A percentile compares a stretch with the other conserved stretches of the same genome.
These are phyloP conservation scores for Phytophthora lateralis DNA, from an alignment of 352 stramenopile species.

Conservation along the genomic window DNA sequence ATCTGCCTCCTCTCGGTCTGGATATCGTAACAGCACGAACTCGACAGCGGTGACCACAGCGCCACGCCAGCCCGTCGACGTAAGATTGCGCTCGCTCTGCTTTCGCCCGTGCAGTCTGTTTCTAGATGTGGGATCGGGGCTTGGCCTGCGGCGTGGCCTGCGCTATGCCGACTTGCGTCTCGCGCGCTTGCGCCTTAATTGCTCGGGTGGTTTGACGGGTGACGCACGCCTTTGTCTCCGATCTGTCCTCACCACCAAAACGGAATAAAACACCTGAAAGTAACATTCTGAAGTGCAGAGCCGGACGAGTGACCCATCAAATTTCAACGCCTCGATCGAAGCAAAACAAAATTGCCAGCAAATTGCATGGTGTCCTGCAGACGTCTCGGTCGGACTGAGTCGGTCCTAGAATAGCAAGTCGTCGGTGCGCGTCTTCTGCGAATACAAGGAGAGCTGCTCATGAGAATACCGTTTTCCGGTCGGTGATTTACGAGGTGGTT, in stretches of 20 bases:
- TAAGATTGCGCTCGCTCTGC: neutral
- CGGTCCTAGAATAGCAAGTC: neutral
- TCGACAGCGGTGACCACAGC: neutral
- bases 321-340: constrained; percentile 6
- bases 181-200: neutral
- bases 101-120: neutral
- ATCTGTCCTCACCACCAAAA: constrained; percentile 23
- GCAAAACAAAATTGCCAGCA: neutral
- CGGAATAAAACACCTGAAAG: constrained; percentile 19
- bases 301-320: constrained; percentile 22
- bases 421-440: neutral
- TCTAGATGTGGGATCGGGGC: neutral
- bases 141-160: neutral
- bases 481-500: constrained; percentile 16
- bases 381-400: neutral
- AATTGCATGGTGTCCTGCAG: neutral
- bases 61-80: no score
- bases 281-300: constrained; percentile 19
- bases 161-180: neutral
- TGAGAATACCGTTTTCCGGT: no score
- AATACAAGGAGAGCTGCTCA: neutral
- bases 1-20: no score
- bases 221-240: constrained; percentile 17
- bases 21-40: no score
- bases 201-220: constrained; percentile 8